These are phyloP conservation scores for Coemansia sp. DNA, from an alignment of 192 early-diverging fungal genomes.

Conservation along the genomic window DNA sequence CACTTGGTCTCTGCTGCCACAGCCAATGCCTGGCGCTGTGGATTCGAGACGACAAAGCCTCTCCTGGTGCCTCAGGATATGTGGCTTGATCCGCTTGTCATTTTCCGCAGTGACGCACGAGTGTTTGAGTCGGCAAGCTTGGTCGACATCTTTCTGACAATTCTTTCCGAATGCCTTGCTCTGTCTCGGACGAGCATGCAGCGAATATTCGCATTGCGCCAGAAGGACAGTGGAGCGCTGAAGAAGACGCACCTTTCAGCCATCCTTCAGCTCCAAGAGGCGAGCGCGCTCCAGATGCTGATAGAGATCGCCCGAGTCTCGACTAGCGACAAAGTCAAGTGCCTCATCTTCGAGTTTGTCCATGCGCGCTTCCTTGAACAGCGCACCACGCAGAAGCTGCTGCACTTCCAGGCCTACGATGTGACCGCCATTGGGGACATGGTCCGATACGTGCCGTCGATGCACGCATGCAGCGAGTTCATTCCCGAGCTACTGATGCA, in stretches of 20 bases:
- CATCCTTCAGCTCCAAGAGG: slow-evolving; percentile 62
- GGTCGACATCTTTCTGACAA: slow-evolving; percentile 36
- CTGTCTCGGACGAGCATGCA: slow-evolving; percentile 55
- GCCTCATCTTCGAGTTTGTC: slow-evolving; percentile 60
- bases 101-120: slow-evolving; percentile 60
- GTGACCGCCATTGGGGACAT: slow-evolving; percentile 56
- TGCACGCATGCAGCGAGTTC: slow-evolving; percentile 64
- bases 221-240: slow-evolving; percentile 23
- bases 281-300: slow-evolving; percentile 59
- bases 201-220: slow-evolving; percentile 39
- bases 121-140: slow-evolving; percentile 58
- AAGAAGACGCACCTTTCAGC: slow-evolving; percentile 52
- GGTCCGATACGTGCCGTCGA: slow-evolving; percentile 65
- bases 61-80: slow-evolving; percentile 47
- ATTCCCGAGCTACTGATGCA: slow-evolving; percentile 61
- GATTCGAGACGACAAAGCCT: slow-evolving; percentile 31
- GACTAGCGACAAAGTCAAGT: slow-evolving; percentile 15
- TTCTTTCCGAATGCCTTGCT: slow-evolving; percentile 47
- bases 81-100: slow-evolving; percentile 60
- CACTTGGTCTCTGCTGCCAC: slow-evolving; percentile 42
- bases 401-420: slow-evolving; percentile 69
- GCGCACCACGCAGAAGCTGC: slow-evolving; percentile 55
- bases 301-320: slow-evolving; percentile 44
- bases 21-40: slow-evolving; percentile 37
- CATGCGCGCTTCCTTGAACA: slow-evolving; percentile 67